phyloP scores from a whole-genome alignment of 1,139 yeast genomes.

The Schizosaccharomyces versatilis region DNA sequence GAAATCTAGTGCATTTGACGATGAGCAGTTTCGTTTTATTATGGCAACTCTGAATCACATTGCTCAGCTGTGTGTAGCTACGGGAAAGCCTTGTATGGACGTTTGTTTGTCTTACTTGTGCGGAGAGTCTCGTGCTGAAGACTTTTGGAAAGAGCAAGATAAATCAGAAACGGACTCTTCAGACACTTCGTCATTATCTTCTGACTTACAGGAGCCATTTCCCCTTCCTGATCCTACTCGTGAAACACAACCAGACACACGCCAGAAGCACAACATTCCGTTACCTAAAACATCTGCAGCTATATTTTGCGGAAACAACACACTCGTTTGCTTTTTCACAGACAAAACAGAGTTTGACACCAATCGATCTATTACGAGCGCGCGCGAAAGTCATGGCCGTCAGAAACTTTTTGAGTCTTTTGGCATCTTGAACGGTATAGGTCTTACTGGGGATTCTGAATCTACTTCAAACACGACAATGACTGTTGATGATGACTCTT shows the following conservation, averaged over 20 bases:
- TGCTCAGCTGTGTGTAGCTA: constrained; percentile 33
- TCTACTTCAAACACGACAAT: not conserved
- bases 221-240: constrained; percentile 14
- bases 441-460: not conserved
- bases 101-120: constrained; percentile 53
- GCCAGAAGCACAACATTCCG: constrained; percentile 6
- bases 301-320: constrained; percentile 5
- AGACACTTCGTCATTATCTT: constrained; percentile 1
- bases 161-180: constrained; percentile 1
- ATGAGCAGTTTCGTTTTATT: constrained; percentile 30
- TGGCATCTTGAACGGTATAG: not conserved
- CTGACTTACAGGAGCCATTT: not conserved
- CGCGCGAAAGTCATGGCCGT: not conserved
- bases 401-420: not conserved
- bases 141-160: constrained; percentile 13
- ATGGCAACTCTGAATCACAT: constrained; percentile 32
- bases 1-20: constrained; percentile 46
- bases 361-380: not conserved
- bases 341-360: not conserved
- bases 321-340: constrained; percentile 8
- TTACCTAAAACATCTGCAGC: constrained; percentile 9
- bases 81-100: constrained; percentile 52
- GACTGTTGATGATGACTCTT: not conserved
- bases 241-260: constrained; percentile 16
- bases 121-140: constrained; percentile 48